phyloP scores from a whole-genome alignment of 2,329 filamentous ascomycete genomes.

The Calonectria fujianensis region DNA sequence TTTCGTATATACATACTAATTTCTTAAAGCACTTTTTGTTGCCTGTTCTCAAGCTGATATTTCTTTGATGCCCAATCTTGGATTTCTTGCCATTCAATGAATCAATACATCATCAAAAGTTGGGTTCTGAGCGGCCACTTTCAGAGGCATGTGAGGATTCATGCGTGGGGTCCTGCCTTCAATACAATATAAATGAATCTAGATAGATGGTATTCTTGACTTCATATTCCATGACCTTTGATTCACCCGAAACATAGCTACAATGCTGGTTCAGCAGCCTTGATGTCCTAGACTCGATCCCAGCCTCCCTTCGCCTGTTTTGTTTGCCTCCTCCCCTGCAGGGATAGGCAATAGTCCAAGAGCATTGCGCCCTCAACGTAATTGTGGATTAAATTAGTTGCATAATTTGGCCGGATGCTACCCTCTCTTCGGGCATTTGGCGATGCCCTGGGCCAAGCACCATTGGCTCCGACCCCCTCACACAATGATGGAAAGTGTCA shows the following conservation, averaged over 20 bases:
- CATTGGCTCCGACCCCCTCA: no score
- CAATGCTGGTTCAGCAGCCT: not conserved
- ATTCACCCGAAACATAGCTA: not conserved
- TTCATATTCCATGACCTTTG: not conserved
- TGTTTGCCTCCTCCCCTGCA: no score
- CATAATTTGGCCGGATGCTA: no score
- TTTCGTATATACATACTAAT: conserved; percentile 32
- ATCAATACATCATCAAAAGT: not conserved
- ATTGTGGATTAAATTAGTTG: no score
- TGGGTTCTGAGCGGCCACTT: not conserved
- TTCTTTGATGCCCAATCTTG: not conserved
- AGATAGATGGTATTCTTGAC: not conserved
- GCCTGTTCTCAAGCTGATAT: not conserved
- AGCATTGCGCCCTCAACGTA: no score
- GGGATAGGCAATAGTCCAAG: no score
- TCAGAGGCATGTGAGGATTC: no score
- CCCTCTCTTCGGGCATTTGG: not conserved
- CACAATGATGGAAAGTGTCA: not conserved
- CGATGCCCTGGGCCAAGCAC: not conserved
- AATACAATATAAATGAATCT: not conserved
- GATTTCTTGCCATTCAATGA: not conserved
- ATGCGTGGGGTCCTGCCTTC: not conserved
- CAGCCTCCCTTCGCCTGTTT: no score
- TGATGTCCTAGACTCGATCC: no score
- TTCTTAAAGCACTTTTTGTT: not conserved